Evolutionary conservation across 164 flowering plant genomes (phyloP).

Genomic region (Berberis thunbergii): DNA sequence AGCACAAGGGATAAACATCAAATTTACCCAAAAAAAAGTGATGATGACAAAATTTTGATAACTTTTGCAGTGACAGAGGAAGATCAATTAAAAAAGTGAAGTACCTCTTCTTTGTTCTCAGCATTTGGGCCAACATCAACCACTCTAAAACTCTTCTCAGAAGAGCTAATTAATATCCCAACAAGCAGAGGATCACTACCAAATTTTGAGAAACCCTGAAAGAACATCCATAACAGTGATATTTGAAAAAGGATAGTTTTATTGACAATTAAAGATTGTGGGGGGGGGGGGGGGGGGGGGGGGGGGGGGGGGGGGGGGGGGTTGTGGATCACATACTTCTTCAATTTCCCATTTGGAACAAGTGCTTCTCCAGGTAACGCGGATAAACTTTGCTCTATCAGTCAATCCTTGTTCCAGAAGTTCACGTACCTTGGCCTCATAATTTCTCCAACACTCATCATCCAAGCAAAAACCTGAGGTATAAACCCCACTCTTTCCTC

Average conservation of each 20-base stretch:
- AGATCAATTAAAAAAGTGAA: neutral
- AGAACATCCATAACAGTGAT: neutral
- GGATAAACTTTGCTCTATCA: conserved; percentile 68
- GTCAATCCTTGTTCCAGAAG: conserved; percentile 54
- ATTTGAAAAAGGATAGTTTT: neutral
- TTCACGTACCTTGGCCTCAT: conserved; percentile 59
- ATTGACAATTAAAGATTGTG: neutral
- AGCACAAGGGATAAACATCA: too few relatives aligned
- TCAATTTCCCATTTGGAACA: conserved; percentile 36
- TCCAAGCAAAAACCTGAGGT: conserved; percentile 73
- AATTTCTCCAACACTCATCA: conserved; percentile 87
- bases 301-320: neutral
- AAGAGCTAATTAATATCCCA: conserved; percentile 52
- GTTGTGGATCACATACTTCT: conserved; percentile 37
- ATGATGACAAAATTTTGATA: too few relatives aligned
- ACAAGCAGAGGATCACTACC: conserved; percentile 47
- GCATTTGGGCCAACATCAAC: conserved; percentile 82
- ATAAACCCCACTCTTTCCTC: conserved; percentile 36
- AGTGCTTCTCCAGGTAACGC: conserved; percentile 64
- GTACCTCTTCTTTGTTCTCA: conserved; percentile 81
- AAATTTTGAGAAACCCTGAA: conserved; percentile 62
- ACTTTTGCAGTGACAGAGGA: too few relatives aligned
- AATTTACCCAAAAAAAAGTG: too few relatives aligned
- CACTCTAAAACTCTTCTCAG: conserved; percentile 56
- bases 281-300: neutral